Evolutionary conservation across 2,329 filamentous ascomycete genomes (phyloP), one percentile per base, ranked within the genome.

Genomic region (Calycina herbarum): DNA sequence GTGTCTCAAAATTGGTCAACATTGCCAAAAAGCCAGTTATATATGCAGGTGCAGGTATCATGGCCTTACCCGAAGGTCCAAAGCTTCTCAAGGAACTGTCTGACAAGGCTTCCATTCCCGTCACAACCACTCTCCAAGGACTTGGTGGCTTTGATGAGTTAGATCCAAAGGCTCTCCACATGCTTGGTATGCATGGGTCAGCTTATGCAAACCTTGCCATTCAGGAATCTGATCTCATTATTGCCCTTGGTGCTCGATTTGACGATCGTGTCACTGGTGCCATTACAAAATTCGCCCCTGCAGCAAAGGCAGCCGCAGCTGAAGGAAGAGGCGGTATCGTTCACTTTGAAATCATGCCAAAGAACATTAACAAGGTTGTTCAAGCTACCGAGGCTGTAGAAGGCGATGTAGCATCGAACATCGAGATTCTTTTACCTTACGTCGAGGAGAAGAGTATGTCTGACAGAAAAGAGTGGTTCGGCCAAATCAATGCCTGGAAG

Each of bases 301-400:
- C 86, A 62, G 95, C 95, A 57, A 95, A 91, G 80, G 86, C 88
- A 15, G 95, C 95, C 0, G 94, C 93, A 4, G 83, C 86, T 11
- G 92, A 97, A 81, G 89, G 89, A 63, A 91, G 93, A 68, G 95
- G 95, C 73, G 95, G 95, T 75, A 98, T 99, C 74, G 86, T 98
- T 17, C 94, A 99, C 79, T 98, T 98, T 75, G 94, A 98, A 78
- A 94, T 99, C 74, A 91, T 98, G 90, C 94, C 95, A 73, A 99
- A 99, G 89, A 98, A 99, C 83, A 98, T 98, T 82, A 98, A 98
- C 88, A 99, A 98, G 86, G 94, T 98, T 54, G 91, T 99, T 15
- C 93, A 98, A 80, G 94, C 94, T 7, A 97, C 92, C 54, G 93
- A 97, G 81, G 94, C 95, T 57, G 89, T 98, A 20, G 94, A 97